Base-by-base conservation (phyloP, 768 basidiomycete genomes). In the Termitomyces sp. region DNA sequence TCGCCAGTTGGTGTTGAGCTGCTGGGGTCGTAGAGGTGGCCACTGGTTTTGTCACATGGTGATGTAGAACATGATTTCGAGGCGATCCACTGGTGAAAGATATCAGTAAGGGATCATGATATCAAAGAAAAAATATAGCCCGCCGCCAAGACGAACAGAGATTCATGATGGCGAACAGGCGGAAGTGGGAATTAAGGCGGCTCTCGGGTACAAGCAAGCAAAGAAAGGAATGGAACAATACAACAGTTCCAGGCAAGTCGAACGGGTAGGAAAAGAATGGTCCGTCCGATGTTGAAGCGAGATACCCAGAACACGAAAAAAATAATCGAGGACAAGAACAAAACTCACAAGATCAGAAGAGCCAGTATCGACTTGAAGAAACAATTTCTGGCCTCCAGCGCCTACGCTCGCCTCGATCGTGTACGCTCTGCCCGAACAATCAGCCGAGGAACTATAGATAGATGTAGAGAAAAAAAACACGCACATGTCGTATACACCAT, bases 301-400 rank as follows among this genome's bases (percentile, higher is more conserved):
- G n/a, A n/a, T n/a, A n/a, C n/a, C n/a, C n/a, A n/a, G n/a, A n/a
- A n/a, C n/a, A n/a, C n/a, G n/a, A n/a, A n/a, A n/a, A n/a, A n/a
- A n/a, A n/a, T n/a, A n/a, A n/a, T n/a, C n/a, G n/a, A n/a, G 20
- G 2, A 22, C 38, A 4, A n/a, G 15, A 22, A 8, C 32, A 12
- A 2, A 42, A 76, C 84, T 66, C 60, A 91, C 90, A 28, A 91
- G 77, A 74, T 94, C 91, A 0, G 90, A 90, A 0, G 92, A 92
- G 33, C 92, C 92, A 0, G 89, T 91, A 66, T 94, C 91, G 40
- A 93, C 81, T 68, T 92, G 90, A 2, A 92, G 73, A 7, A 82
- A 85, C 24, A 89, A 73, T 24, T 78, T 79, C 58, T 88, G 81
- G 36, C 68, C 68, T 9, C 69, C 72, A 7, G 71, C 57, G 12